Evolutionary conservation across 1,284 basidiomycete genomes (phyloP).

Genomic region (Thecaphora frezii): DNA sequence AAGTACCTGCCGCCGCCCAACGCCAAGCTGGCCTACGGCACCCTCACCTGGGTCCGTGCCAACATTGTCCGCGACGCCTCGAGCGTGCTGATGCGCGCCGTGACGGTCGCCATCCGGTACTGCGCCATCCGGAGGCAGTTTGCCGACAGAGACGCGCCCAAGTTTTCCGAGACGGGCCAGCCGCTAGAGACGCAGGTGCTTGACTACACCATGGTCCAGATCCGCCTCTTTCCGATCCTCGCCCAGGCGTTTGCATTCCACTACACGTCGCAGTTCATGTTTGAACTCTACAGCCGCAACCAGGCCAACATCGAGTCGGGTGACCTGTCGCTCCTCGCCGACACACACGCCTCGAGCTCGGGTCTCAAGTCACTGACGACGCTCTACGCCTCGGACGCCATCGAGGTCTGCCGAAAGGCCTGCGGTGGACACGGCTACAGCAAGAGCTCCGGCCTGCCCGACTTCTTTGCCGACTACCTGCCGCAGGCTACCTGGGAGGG

Average conservation of each 20-base stretch:
- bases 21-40: constrained; percentile 46
- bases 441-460: constrained; percentile 50
- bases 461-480: constrained; percentile 49
- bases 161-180: constrained; percentile 52
- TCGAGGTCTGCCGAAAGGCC: constrained; percentile 60
- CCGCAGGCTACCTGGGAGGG: constrained; percentile 60
- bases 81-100: constrained; percentile 57
- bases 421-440: constrained; percentile 61
- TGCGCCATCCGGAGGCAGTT: constrained; percentile 60
- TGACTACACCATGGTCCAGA: constrained; percentile 60
- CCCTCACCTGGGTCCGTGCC: constrained; percentile 55
- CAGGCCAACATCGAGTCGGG: constrained; percentile 54
- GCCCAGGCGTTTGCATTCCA: constrained; percentile 61
- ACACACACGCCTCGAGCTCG: constrained; percentile 59
- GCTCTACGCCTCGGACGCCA: constrained; percentile 58
- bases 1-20: constrained; percentile 43
- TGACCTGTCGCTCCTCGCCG: constrained; percentile 59
- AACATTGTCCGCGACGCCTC: constrained; percentile 58
- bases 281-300: constrained; percentile 58
- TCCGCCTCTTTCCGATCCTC: constrained; percentile 60
- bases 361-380: constrained; percentile 60
- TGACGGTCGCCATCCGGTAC: constrained; percentile 60
- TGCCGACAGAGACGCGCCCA: constrained; percentile 59
- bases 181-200: constrained; percentile 59
- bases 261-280: constrained; percentile 59